Conservation (phyloP, 2,329 filamentous ascomycete genomes). For the Fusarium compactum region DNA sequence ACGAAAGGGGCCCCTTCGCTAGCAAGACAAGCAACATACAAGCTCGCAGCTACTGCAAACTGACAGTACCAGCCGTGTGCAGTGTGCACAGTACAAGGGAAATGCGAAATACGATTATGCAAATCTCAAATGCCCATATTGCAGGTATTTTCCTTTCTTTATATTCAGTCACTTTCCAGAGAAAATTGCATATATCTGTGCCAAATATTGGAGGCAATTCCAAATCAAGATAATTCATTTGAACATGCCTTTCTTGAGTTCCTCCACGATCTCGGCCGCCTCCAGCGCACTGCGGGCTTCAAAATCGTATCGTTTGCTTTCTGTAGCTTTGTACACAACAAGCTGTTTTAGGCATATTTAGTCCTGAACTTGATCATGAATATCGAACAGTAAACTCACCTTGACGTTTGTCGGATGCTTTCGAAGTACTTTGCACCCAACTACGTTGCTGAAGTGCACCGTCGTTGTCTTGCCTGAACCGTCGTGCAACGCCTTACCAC, state of each 20-base stretch:
- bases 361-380: background rate
- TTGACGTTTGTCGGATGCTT: slow-evolving; percentile 86
- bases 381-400: slow-evolving; percentile 57
- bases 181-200: background rate
- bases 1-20: slow-evolving; percentile 6
- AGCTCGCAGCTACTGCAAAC: background rate
- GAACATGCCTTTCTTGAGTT: slow-evolving; percentile 79
- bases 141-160: background rate
- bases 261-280: slow-evolving; percentile 81
- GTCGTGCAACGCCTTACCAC: slow-evolving; percentile 74
- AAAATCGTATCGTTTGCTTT: slow-evolving; percentile 87
- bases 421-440: slow-evolving; percentile 83
- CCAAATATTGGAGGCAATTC: background rate
- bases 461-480: slow-evolving; percentile 79
- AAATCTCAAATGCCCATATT: slow-evolving; percentile 5
- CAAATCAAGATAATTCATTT: slow-evolving; percentile 6
- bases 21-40: slow-evolving; percentile 13
- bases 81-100: background rate
- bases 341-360: slow-evolving; percentile 58
- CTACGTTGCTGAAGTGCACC: slow-evolving; percentile 83
- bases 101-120: background rate
- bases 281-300: slow-evolving; percentile 79
- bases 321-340: slow-evolving; percentile 79
- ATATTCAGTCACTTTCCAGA: background rate
- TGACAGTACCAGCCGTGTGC: slow-evolving; percentile 1